These are phyloP conservation scores for Plectosphaerella sp. DNA, from an alignment of 2,329 filamentous ascomycete species.

Conservation along the genomic window DNA sequence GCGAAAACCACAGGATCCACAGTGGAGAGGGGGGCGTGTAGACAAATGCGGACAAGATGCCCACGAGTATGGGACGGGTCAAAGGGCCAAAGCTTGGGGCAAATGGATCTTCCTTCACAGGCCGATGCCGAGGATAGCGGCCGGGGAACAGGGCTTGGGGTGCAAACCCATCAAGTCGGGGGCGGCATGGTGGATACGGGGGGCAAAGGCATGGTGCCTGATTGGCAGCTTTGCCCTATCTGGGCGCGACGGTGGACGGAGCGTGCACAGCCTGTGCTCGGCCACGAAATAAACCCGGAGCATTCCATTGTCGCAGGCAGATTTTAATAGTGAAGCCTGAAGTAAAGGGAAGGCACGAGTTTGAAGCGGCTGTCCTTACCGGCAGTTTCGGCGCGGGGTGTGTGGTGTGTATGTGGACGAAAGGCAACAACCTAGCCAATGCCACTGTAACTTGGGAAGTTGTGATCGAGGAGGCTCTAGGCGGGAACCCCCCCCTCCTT, in stretches of 20 bases:
- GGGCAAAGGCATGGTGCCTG: not conserved
- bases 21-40: constrained; percentile 6
- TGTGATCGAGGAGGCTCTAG: too few species aligned
- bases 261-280: not conserved
- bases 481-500: too few species aligned
- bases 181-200: not conserved
- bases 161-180: not conserved
- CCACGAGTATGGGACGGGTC: constrained; percentile 2
- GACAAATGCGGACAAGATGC: constrained; percentile 7
- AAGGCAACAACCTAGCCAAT: too few species aligned
- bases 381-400: too few species aligned
- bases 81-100: too few species aligned
- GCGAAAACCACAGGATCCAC: constrained; percentile 15
- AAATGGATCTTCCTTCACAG: not conserved
- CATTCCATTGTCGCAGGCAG: not conserved
- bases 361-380: too few species aligned
- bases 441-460: not conserved
- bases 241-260: not conserved
- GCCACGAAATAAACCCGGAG: not conserved
- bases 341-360: too few species aligned
- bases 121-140: constrained; percentile 1
- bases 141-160: not conserved
- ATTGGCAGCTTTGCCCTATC: not conserved
- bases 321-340: too few species aligned
- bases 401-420: too few species aligned